Percentiles rank a stretch among this genome's conserved stretches.
phyloP scores from a whole-genome alignment of 2,329 filamentous ascomycete genomes.

The Diaporthe caulivora region DNA sequence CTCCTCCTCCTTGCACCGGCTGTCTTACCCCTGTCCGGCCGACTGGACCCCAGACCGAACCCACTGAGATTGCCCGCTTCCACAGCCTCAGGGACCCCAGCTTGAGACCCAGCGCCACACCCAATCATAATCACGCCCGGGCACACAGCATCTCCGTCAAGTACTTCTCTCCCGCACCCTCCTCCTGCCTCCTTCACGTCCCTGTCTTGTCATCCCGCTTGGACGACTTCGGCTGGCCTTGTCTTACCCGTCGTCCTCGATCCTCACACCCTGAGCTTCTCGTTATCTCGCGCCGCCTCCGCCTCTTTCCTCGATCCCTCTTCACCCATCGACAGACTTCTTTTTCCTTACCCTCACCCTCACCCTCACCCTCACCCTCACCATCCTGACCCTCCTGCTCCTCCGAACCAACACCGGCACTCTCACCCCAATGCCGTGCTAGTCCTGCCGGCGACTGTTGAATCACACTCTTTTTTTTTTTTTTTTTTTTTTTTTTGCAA shows the following conservation, averaged over 20 bases:
- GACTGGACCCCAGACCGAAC: slow-evolving; percentile 37
- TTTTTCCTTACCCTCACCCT: neutral
- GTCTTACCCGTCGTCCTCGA: slow-evolving; percentile 37
- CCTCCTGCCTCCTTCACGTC: slow-evolving; percentile 36
- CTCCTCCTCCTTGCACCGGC: slow-evolving; percentile 38
- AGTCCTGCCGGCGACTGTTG: slow-evolving; percentile 11
- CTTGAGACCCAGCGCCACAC: slow-evolving; percentile 36
- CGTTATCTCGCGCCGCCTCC: slow-evolving; percentile 32
- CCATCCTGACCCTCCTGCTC: neutral
- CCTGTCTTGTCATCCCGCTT: slow-evolving; percentile 36
- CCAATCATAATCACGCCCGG: slow-evolving; percentile 37
- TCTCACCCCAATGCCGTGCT: slow-evolving; percentile 7
- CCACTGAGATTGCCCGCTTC: slow-evolving; percentile 36
- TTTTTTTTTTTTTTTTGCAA: slow-evolving; percentile 10
- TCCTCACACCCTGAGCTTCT: slow-evolving; percentile 22
- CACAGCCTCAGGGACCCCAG: slow-evolving; percentile 35
- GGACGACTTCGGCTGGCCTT: slow-evolving; percentile 37
- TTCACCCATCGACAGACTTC: slow-evolving; percentile 14
- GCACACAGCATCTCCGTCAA: slow-evolving; percentile 35
- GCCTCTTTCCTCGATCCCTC: slow-evolving; percentile 22
- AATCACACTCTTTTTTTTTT: slow-evolving; percentile 16
- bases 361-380: neutral
- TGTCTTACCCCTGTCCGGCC: slow-evolving; percentile 40
- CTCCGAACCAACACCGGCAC: neutral
- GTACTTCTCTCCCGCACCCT: slow-evolving; percentile 40